Evolutionary conservation across 805 yeast genomes (phyloP).

Genomic region (Candida vaughaniae): DNA sequence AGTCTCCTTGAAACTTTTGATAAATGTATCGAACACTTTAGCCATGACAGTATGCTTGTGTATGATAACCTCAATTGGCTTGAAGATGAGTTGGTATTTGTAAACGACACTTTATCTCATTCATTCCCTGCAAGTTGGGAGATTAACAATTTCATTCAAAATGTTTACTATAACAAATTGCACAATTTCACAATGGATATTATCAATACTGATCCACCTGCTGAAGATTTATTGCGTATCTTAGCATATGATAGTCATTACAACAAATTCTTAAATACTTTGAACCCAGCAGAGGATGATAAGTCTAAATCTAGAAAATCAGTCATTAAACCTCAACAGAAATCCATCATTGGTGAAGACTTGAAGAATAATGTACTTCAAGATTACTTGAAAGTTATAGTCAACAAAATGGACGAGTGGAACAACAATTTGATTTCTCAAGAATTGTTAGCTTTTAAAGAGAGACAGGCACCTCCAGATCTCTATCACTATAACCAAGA

Average conservation of each 20-base stretch:
- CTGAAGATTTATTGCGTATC: slow-evolving; percentile 68
- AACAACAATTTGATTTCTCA: slow-evolving; percentile 62
- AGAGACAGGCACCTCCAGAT: slow-evolving; percentile 73
- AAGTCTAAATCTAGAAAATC: slow-evolving; percentile 15
- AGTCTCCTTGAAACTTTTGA: slow-evolving; percentile 67
- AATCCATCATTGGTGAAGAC: slow-evolving; percentile 66
- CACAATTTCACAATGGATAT: slow-evolving; percentile 63
- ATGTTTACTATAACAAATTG: slow-evolving; percentile 65
- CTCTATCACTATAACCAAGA: slow-evolving; percentile 54
- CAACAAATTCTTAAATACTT: slow-evolving; percentile 31
- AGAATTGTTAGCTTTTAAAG: slow-evolving; percentile 62
- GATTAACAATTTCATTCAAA: slow-evolving; percentile 58
- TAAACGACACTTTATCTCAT: slow-evolving; percentile 53
- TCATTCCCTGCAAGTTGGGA: slow-evolving; percentile 78
- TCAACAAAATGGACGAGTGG: slow-evolving; percentile 83
- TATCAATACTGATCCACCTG: slow-evolving; percentile 74
- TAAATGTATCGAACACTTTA: slow-evolving; percentile 57
- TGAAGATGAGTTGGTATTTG: slow-evolving; percentile 72
- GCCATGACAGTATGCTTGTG: slow-evolving; percentile 51
- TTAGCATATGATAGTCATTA: slow-evolving; percentile 76
- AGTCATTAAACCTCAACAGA: slow-evolving; percentile 31
- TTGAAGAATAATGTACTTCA: slow-evolving; percentile 70
- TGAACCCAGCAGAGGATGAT: slow-evolving; percentile 18
- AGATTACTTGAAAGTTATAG: slow-evolving; percentile 74
- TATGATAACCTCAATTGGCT: slow-evolving; percentile 79